Conservation (phyloP, 1,139 yeast genomes). For the Saccharomycopsis crataegensis region DNA sequence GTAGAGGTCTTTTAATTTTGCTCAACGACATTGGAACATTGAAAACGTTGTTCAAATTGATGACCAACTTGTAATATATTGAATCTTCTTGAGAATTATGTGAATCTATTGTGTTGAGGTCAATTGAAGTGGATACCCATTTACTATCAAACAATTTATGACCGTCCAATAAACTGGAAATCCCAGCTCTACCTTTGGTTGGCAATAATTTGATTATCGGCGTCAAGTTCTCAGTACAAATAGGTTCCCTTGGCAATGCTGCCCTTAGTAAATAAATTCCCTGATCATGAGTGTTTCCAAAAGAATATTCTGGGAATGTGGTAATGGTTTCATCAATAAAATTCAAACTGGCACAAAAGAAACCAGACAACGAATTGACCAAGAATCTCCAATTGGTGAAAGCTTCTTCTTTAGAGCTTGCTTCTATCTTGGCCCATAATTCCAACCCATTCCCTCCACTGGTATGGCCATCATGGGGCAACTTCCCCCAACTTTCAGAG, state of each 20-base stretch:
- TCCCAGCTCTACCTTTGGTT: constrained; percentile 87
- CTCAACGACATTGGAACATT: constrained; percentile 64
- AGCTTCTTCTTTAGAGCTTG: constrained; percentile 47
- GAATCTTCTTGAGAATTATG: constrained; percentile 31
- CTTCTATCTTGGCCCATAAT: constrained; percentile 79
- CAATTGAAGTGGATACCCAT: constrained; percentile 94
- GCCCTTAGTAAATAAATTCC: constrained; percentile 61
- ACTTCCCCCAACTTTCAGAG: constrained; percentile 75
- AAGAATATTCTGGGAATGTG: constrained; percentile 55
- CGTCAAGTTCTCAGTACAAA: constrained; percentile 94
- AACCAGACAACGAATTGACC: constrained; percentile 75
- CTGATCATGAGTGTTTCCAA: constrained; percentile 26
- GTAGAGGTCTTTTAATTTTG: constrained; percentile 62
- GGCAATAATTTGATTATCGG: constrained; percentile 89
- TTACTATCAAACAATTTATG: constrained; percentile 89
- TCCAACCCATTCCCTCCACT: constrained; percentile 98
- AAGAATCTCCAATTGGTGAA: constrained; percentile 61
- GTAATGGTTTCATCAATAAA: constrained; percentile 78
- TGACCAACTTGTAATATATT: constrained; percentile 55
- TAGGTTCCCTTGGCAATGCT: constrained; percentile 89
- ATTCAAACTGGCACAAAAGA: constrained; percentile 92
- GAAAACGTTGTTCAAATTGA: constrained; percentile 66
- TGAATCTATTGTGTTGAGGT: constrained; percentile 34
- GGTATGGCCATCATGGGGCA: constrained; percentile 62
- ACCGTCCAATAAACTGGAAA: constrained; percentile 84